phyloP scores from a whole-genome alignment of 2,329 filamentous ascomycete genomes.

The Scedosporium apiospermum region DNA sequence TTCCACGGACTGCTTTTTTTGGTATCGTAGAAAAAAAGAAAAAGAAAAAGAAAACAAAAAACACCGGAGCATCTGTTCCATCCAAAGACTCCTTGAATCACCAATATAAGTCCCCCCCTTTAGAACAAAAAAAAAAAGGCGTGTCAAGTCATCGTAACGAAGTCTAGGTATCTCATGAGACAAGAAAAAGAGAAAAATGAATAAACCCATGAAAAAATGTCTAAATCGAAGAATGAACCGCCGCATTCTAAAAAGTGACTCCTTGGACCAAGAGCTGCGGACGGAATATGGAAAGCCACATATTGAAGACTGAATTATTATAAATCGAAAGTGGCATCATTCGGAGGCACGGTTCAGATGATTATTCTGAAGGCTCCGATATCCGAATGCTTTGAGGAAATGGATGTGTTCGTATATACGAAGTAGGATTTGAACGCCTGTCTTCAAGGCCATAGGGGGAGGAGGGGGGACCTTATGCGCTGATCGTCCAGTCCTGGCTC shows the following conservation, averaged over 20 bases:
- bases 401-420: no score
- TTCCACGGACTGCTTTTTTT: no score
- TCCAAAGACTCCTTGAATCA: neutral
- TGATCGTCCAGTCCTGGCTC: no score
- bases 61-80: neutral
- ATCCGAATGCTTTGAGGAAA: no score
- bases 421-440: no score
- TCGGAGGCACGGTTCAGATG: no score
- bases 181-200: constrained; percentile 1
- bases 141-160: constrained; percentile 1
- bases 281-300: neutral
- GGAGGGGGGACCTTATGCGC: no score
- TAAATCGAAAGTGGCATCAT: neutral
- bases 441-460: no score
- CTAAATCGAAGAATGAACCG: neutral
- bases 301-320: neutral
- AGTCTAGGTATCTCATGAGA: constrained; percentile 1
- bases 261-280: neutral
- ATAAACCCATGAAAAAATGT: neutral
- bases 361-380: no score
- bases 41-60: no score
- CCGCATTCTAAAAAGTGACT: neutral
- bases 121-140: neutral
- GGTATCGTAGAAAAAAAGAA: no score
- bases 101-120: neutral